Base-by-base conservation (phyloP, 495 filamentous ascomycete species). In the Parmelia sp. region DNA sequence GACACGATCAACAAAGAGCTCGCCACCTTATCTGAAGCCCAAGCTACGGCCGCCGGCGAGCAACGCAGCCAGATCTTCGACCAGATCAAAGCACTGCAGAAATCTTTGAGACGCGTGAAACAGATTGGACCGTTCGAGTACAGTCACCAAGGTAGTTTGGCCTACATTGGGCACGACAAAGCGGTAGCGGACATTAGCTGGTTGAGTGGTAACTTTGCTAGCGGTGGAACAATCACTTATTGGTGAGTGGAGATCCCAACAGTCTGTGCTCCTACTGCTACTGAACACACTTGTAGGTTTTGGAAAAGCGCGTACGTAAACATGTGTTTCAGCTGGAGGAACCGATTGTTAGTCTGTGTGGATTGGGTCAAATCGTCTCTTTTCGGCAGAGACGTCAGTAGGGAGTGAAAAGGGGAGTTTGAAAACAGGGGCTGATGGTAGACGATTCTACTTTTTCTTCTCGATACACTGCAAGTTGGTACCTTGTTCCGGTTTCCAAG, bases 241-340 rank as follows among this genome's bases (percentile, higher is more conserved):
- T 74, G 62, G 62, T 64, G 31, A 57, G 51, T 15, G 10, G n/a
- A 9, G 12, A 8, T 33, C 45, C 49, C 51, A 44, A 39, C 14
- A 0, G 10, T 12, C 37, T 29, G 5, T 36, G 31, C 27, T 53
- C 21, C n/a, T 51, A 9, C 33, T 14, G 11, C 25, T 19, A 27
- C 33, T 33, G 31, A 31, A 4, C 9, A 12, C 2, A 10, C 8
- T 19, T 61, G 37, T 19, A 84, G 97, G 69, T 97, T 98, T 85
- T 98, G 94, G 94, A 83, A 90, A 75, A 91, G 88, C 73, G 95
- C 94, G 59, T 99, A 99, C 76, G 80, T 99, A 76, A 95, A 88
- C 84, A 99, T 99, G 94, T 97, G 92, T 84, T 99, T 97, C 76
- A 96, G 92, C 84, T 90, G 86, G 51, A 88, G 94, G 66, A 99